Evolutionary conservation across 2,329 filamentous ascomycete genomes (phyloP).

Genomic region (Sporothrix curviconia): DNA sequence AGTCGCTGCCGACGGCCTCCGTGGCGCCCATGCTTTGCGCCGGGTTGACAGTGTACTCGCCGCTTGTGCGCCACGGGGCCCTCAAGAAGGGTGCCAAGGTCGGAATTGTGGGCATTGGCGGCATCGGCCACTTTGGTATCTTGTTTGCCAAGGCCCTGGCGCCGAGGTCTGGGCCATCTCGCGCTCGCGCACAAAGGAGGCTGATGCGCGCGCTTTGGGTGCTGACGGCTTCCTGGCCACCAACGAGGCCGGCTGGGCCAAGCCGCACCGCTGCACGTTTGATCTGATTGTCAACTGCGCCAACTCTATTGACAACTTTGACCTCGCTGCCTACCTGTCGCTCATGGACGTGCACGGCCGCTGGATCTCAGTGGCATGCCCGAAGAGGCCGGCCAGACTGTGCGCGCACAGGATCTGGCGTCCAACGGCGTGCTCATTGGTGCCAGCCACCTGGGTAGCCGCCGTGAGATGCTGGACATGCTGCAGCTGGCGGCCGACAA

Average conservation of each 20-base stretch:
- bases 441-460: constrained; percentile 48
- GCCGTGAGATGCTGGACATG: constrained; percentile 66
- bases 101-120: constrained; percentile 65
- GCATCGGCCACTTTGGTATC: constrained; percentile 65
- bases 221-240: constrained; percentile 56
- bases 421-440: background rate
- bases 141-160: constrained; percentile 61
- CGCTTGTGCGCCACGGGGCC: constrained; percentile 69
- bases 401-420: constrained; percentile 12
- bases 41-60: constrained; percentile 72
- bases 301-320: constrained; percentile 61
- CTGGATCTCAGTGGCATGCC: constrained; percentile 78
- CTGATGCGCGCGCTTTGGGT: constrained; percentile 51
- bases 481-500: constrained; percentile 63
- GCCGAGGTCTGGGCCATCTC: constrained; percentile 58
- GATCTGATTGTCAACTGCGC: constrained; percentile 73
- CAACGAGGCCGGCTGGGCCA: constrained; percentile 50
- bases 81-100: constrained; percentile 79
- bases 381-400: constrained; percentile 68
- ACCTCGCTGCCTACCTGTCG: constrained; percentile 64
- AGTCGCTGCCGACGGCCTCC: constrained; percentile 53
- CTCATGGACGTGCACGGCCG: constrained; percentile 75
- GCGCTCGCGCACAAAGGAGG: constrained; percentile 53
- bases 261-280: constrained; percentile 55
- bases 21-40: constrained; percentile 81